phyloP scores from a whole-genome alignment of 306 rosid genomes.

The Gynostemma pentaphyllum region DNA sequence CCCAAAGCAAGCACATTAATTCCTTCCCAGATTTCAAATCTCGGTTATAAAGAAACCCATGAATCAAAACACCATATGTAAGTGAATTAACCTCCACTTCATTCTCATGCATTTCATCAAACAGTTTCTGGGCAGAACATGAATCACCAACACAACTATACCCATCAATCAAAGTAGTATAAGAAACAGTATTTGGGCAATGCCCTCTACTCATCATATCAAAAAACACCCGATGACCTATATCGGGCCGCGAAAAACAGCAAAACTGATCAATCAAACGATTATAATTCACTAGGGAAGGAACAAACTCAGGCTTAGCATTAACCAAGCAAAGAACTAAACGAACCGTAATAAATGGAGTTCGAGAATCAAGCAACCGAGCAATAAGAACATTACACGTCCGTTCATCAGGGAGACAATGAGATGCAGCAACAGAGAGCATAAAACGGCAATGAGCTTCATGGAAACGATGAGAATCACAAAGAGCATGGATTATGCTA shows the following conservation, averaged over 20 bases:
- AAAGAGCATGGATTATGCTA: conserved; percentile 51
- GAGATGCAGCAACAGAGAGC: conserved; percentile 35
- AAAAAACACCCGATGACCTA: conserved; percentile 51
- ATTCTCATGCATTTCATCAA: conserved; percentile 63
- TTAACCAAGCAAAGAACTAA: conserved; percentile 22
- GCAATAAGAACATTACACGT: conserved; percentile 71
- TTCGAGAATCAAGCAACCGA: conserved; percentile 40
- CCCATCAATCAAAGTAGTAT: conserved; percentile 62
- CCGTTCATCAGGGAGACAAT: conserved; percentile 59
- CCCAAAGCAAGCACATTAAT: conserved; percentile 48
- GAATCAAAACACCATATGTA: conserved; percentile 40
- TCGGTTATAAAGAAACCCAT: conserved; percentile 40
- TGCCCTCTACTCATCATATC: conserved; percentile 67
- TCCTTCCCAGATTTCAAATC: conserved; percentile 42
- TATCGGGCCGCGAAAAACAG: conserved; percentile 25
- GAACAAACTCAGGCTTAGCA: conserved; percentile 50
- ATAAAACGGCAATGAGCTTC: conserved; percentile 59
- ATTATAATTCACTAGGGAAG: conserved; percentile 57
- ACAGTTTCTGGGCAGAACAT: conserved; percentile 43
- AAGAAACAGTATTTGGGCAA: conserved; percentile 57
- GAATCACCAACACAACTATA: conserved; percentile 35
- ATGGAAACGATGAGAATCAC: conserved; percentile 48
- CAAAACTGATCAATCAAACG: conserved; percentile 81
- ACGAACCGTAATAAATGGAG: conserved; percentile 37
- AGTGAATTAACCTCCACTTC: conserved; percentile 44